These are phyloP conservation scores for Elsinoe ampelina DNA, from an alignment of 2,329 filamentous ascomycete species.

Conservation along the genomic window DNA sequence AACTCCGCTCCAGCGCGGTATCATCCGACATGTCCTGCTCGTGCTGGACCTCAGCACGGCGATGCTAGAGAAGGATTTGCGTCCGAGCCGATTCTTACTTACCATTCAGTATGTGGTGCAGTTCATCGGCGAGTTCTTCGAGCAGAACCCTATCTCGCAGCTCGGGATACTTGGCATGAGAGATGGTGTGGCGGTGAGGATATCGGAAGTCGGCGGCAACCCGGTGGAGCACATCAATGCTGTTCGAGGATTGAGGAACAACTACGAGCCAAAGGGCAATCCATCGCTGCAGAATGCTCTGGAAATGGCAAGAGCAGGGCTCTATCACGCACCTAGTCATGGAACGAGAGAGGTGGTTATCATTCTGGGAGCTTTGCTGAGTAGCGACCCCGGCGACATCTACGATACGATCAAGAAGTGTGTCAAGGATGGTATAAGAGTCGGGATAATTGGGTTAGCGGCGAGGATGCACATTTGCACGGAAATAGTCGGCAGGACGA, in stretches of 20 bases:
- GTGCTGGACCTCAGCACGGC: conserved; percentile 86
- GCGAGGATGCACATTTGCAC: conserved; percentile 88
- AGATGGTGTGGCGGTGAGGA: conserved; percentile 74
- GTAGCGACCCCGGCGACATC: conserved; percentile 89
- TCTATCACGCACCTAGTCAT: conserved; percentile 90
- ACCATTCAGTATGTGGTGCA: conserved; percentile 73
- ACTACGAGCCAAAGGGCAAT: conserved; percentile 39
- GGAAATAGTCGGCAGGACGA: conserved; percentile 80
- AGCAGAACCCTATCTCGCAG: conserved; percentile 97
- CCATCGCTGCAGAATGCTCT: conserved; percentile 77
- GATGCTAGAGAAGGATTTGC: conserved; percentile 90
- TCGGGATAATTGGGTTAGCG: conserved; percentile 80
- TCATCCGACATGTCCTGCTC: conserved; percentile 90
- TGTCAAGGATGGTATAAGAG: conserved; percentile 72
- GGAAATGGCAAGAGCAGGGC: conserved; percentile 82
- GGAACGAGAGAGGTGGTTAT: conserved; percentile 89
- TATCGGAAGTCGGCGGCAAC: conserved; percentile 87
- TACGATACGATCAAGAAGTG: conserved; percentile 77
- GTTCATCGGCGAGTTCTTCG: conserved; percentile 91
- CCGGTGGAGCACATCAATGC: conserved; percentile 77
- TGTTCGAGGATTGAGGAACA: conserved; percentile 47
- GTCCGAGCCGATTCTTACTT: conserved; percentile 77
- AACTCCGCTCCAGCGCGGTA: conserved; percentile 88
- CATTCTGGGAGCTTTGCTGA: conserved; percentile 81
- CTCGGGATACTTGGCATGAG: conserved; percentile 87